A percentile compares a stretch with the other conserved stretches of the same genome.
These are phyloP conservation scores for Oxyria digyna DNA, from an alignment of 148 eudicot species.

Conservation along the genomic window DNA sequence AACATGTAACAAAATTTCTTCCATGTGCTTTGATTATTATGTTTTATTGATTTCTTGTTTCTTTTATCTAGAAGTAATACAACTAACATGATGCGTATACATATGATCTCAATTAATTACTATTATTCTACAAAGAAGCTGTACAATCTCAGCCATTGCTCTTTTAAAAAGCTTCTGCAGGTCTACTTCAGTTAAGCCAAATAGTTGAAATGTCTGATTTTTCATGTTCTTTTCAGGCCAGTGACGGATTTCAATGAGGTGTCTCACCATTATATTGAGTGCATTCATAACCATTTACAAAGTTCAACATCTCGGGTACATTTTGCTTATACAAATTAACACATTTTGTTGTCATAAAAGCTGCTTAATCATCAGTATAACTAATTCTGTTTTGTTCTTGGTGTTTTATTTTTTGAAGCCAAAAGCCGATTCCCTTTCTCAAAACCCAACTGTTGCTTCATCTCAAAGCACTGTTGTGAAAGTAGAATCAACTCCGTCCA, in stretches of 20 bases:
- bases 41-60: not conserved
- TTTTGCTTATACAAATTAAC: not conserved
- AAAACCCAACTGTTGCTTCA: slow-evolving; percentile 26
- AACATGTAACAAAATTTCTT: not conserved
- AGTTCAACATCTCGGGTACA: slow-evolving; percentile 50
- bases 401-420: slow-evolving; percentile 17
- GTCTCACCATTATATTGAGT: slow-evolving; percentile 61
- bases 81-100: not conserved
- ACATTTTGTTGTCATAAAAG: not conserved
- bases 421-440: slow-evolving; percentile 31
- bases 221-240: slow-evolving; percentile 40
- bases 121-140: not conserved
- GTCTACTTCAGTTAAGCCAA: not conserved
- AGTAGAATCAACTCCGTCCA: slow-evolving; percentile 36
- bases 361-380: not conserved
- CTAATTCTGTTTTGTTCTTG: not conserved
- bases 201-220: not conserved
- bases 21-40: not conserved
- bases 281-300: slow-evolving; percentile 59
- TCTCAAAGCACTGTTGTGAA: slow-evolving; percentile 34
- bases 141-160: not conserved
- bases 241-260: slow-evolving; percentile 66
- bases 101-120: not conserved
- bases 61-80: not conserved
- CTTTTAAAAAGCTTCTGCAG: not conserved